Conservation (phyloP, 257 asterid species). For the Capsicum baccatum region DNA sequence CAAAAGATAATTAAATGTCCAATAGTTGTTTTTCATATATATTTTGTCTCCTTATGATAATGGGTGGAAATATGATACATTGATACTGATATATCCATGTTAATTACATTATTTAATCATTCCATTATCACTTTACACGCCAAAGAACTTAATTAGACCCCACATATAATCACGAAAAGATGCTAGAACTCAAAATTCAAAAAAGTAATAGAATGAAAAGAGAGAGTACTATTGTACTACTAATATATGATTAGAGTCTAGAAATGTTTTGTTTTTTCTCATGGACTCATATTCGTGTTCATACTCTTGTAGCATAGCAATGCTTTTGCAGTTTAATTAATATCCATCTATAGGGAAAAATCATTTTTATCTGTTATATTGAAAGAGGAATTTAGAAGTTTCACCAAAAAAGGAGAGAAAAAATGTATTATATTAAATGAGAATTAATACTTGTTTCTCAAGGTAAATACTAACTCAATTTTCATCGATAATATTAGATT, state of each 20-base stretch:
- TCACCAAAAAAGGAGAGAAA: too few relatives aligned
- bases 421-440: too few relatives aligned
- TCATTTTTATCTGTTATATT: too few relatives aligned
- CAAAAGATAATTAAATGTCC: too few relatives aligned
- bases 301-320: not conserved
- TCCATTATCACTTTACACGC: not conserved
- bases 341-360: too few relatives aligned
- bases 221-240: not conserved
- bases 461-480: too few relatives aligned
- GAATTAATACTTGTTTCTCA: too few relatives aligned
- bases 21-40: not conserved
- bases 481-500: too few relatives aligned
- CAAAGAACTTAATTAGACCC: not conserved
- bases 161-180: not conserved
- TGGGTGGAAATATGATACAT: conserved; percentile 21
- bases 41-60: not conserved
- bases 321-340: not conserved
- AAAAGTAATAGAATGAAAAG: not conserved
- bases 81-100: not conserved
- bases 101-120: not conserved
- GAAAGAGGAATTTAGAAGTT: too few relatives aligned
- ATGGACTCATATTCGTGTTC: not conserved
- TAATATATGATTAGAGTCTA: not conserved
- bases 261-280: not conserved
- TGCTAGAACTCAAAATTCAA: not conserved